Evolutionary conservation across 768 basidiomycete species (phyloP).

Genomic region (Kwoniella dendrophila): DNA sequence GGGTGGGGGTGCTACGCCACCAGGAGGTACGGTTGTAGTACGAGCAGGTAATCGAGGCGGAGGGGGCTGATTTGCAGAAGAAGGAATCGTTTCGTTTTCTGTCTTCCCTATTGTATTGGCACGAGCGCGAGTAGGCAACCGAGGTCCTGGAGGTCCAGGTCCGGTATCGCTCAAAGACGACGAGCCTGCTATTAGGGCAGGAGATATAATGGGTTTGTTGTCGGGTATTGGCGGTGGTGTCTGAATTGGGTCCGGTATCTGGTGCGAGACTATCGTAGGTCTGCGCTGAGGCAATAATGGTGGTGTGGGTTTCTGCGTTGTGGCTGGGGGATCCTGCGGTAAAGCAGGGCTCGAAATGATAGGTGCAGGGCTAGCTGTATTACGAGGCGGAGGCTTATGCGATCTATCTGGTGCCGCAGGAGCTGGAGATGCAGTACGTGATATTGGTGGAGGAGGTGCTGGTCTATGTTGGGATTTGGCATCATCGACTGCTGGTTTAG

Average conservation of each 20-base stretch:
- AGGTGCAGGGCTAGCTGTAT: constrained; percentile 17
- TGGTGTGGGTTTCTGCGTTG: constrained; percentile 1
- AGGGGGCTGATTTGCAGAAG: constrained; percentile 1
- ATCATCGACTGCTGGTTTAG: neutral
- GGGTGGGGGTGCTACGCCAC: constrained; percentile 13
- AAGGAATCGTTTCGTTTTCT: constrained; percentile 1
- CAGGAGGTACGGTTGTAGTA: constrained; percentile 9
- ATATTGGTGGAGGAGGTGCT: constrained; percentile 27
- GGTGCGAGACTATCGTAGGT: constrained; percentile 13
- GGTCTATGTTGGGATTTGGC: neutral
- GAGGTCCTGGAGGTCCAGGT: constrained; percentile 20
- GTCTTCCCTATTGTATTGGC: constrained; percentile 18
- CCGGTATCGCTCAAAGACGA: constrained; percentile 4
- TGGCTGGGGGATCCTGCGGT: constrained; percentile 1
- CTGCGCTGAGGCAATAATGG: constrained; percentile 30
- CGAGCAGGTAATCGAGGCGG: constrained; percentile 34
- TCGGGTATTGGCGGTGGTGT: constrained; percentile 25
- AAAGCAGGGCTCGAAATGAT: constrained; percentile 2
- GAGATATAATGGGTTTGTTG: constrained; percentile 20
- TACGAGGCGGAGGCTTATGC: constrained; percentile 21
- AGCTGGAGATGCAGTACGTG: constrained; percentile 27
- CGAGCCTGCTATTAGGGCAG: neutral
- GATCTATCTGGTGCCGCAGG: constrained; percentile 29
- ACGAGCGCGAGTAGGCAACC: constrained; percentile 16
- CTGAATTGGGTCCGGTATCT: neutral